These are phyloP conservation scores for Scutellaria minor DNA, from an alignment of 257 asterid genomes.

Conservation along the genomic window DNA sequence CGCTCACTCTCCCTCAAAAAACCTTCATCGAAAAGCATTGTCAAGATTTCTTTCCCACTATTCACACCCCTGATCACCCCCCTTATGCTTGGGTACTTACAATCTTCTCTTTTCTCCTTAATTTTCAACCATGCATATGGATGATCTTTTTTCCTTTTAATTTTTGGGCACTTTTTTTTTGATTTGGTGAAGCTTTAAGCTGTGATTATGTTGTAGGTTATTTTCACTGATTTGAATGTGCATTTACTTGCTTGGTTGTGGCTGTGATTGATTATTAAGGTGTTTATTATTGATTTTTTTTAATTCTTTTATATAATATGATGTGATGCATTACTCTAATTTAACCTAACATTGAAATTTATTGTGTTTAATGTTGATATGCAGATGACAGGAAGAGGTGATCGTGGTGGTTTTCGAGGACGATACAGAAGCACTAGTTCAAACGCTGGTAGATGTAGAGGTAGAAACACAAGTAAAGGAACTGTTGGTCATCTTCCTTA, in stretches of 20 bases:
- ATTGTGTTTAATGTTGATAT: too few relatives aligned
- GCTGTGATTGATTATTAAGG: too few relatives aligned
- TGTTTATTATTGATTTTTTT: too few relatives aligned
- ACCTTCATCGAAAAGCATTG: conserved; percentile 43
- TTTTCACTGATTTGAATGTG: conserved; percentile 25
- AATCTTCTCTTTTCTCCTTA: background rate
- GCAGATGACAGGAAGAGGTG: too few relatives aligned
- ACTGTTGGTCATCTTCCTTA: too few relatives aligned
- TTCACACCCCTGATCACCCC: conserved; percentile 63
- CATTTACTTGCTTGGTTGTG: conserved; percentile 1
- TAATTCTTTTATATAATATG: too few relatives aligned
- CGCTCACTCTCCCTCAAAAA: conserved; percentile 39
- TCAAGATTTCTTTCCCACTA: conserved; percentile 36
- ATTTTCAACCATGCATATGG: conserved; percentile 4
- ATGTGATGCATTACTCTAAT: too few relatives aligned
- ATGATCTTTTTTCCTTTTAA: background rate
- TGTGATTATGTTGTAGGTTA: conserved; percentile 8
- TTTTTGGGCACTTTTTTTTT: conserved; percentile 19
- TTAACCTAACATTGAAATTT: too few relatives aligned
- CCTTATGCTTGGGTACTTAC: conserved; percentile 57
- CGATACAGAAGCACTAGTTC: too few relatives aligned
- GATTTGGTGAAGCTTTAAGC: conserved; percentile 23
- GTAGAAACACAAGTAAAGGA: too few relatives aligned
- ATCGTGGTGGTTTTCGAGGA: too few relatives aligned
- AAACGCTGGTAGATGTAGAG: too few relatives aligned